Conservation (phyloP, 768 basidiomycete genomes). For the Kwoniella bestiolae region DNA sequence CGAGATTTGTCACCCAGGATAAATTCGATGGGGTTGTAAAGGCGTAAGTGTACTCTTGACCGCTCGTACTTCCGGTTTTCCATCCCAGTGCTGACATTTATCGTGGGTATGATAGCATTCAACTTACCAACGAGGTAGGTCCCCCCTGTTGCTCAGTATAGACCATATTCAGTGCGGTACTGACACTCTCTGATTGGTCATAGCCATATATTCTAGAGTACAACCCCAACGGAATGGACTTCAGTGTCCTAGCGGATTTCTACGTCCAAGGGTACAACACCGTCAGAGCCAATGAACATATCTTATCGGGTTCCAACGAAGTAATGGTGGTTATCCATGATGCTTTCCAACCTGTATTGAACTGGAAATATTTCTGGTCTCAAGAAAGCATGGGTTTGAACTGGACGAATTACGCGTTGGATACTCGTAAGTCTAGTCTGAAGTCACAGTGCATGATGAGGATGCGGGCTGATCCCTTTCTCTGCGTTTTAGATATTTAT, state of each 20-base stretch:
- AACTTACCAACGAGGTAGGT: constrained; percentile 37
- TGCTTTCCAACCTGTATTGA: constrained; percentile 45
- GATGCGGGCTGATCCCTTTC: neutral
- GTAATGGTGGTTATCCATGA: constrained; percentile 53
- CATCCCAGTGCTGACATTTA: neutral
- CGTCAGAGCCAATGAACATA: constrained; percentile 39
- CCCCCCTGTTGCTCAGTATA: neutral
- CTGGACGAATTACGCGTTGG: constrained; percentile 50
- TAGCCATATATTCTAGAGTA: constrained; percentile 47
- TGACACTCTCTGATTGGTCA: neutral
- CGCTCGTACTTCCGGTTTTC: too few relatives aligned
- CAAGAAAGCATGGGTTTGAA: constrained; percentile 30
- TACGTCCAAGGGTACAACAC: constrained; percentile 42
- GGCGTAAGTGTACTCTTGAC: constrained; percentile 28
- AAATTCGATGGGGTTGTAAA: constrained; percentile 49
- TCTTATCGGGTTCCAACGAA: constrained; percentile 32
- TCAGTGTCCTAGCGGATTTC: constrained; percentile 36
- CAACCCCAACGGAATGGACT: constrained; percentile 41
- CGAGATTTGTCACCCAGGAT: constrained; percentile 38
- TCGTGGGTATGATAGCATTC: constrained; percentile 37
- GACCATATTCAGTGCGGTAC: too few relatives aligned
- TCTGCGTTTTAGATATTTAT: constrained; percentile 33
- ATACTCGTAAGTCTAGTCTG: constrained; percentile 36
- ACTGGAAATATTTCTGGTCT: constrained; percentile 48
- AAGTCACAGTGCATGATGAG: neutral